phyloP scores from a whole-genome alignment of 129 eudicot genomes.

The Flaveria sonorensis region DNA sequence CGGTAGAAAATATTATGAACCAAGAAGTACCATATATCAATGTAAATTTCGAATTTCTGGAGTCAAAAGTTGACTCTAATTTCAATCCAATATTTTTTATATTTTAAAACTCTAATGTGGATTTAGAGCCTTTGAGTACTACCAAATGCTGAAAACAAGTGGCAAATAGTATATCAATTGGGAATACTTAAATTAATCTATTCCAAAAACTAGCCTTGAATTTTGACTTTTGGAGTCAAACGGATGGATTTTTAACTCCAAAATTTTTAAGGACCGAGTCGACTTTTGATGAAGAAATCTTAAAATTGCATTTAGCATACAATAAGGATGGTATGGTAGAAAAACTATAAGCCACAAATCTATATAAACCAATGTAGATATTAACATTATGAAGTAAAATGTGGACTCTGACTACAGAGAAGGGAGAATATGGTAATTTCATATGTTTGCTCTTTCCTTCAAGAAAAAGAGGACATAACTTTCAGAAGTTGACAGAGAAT shows the following conservation, averaged over 20 bases:
- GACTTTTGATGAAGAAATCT: background rate
- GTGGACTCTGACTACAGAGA: background rate
- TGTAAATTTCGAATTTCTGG: constrained; percentile 4
- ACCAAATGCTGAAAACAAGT: constrained; percentile 30
- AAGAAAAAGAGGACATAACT: constrained; percentile 1
- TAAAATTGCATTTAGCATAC: background rate
- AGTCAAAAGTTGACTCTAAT: constrained; percentile 19
- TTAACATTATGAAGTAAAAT: background rate
- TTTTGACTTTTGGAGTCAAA: constrained; percentile 29
- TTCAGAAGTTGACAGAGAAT: constrained; percentile 32
- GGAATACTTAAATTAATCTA: constrained; percentile 18
- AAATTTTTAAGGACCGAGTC: background rate
- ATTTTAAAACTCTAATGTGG: background rate
- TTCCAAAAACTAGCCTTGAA: constrained; percentile 19
- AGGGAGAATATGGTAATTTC: constrained; percentile 26
- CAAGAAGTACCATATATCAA: background rate
- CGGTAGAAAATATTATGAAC: background rate
- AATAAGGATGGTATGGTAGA: background rate
- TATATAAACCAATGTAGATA: background rate
- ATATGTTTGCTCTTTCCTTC: constrained; percentile 8
- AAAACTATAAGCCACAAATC: background rate
- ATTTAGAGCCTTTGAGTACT: constrained; percentile 13
- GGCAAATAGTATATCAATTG: background rate
- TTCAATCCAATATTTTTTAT: constrained; percentile 15
- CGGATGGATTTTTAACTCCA: constrained; percentile 7